phyloP scores from a whole-genome alignment of 2,329 filamentous ascomycete species.

The Paramyrothecium sp. region DNA sequence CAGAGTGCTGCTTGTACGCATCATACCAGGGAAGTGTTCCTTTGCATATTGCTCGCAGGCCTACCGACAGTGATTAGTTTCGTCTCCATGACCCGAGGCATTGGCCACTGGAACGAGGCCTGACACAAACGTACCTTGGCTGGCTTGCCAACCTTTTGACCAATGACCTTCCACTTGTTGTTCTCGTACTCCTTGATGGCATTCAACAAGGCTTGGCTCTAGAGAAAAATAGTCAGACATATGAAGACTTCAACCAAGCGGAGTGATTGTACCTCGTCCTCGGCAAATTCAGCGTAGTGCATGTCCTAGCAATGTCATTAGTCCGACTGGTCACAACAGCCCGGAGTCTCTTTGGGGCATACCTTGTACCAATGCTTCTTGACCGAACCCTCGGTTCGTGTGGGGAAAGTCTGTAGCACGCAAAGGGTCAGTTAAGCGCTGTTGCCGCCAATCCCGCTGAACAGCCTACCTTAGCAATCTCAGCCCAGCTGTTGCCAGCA shows the following conservation, averaged over 20 bases:
- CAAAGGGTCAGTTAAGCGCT: slow-evolving; percentile 2
- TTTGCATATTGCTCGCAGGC: slow-evolving; percentile 82
- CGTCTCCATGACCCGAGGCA: no score
- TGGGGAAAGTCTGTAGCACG: slow-evolving; percentile 73
- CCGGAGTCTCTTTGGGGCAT: slow-evolving; percentile 16
- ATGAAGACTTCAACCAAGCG: no score
- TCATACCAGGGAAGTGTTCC: slow-evolving; percentile 74
- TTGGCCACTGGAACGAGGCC: no score
- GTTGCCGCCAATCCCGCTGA: not conserved
- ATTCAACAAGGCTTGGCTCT: slow-evolving; percentile 78
- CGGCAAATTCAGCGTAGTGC: slow-evolving; percentile 98
- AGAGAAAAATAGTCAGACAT: slow-evolving; percentile 22
- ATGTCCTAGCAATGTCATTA: slow-evolving; percentile 68
- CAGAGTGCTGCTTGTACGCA: slow-evolving; percentile 18
- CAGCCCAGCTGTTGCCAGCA: slow-evolving; percentile 90
- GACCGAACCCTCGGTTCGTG: slow-evolving; percentile 91
- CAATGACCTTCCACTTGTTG: slow-evolving; percentile 98
- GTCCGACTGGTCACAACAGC: slow-evolving; percentile 5
- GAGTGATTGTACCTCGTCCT: slow-evolving; percentile 84
- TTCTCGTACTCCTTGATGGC: slow-evolving; percentile 99
- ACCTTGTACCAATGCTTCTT: slow-evolving; percentile 99
- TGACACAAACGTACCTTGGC: slow-evolving; percentile 70
- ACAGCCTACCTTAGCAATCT: slow-evolving; percentile 91
- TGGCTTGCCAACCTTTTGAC: slow-evolving; percentile 94
- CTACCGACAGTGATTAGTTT: no score